phyloP scores from a whole-genome alignment of 2,329 filamentous ascomycete genomes.

The Chaetomium sp. region DNA sequence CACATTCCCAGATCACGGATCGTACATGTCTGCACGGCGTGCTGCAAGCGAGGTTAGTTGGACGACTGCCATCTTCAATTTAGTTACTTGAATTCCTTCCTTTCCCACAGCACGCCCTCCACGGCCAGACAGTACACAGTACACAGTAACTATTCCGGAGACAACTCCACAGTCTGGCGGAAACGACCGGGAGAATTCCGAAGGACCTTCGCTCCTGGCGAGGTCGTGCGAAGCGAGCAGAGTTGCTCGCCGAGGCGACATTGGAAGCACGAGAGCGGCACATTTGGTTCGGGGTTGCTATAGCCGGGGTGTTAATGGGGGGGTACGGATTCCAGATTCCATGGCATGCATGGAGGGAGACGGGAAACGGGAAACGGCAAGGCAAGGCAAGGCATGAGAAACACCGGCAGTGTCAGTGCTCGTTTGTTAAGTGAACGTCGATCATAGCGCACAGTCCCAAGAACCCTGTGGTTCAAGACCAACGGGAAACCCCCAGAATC shows the following conservation, averaged over 20 bases:
- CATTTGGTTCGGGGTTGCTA: constrained; percentile 7
- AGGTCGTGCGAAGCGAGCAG: neutral
- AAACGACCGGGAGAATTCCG: neutral
- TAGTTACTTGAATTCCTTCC: too few species aligned
- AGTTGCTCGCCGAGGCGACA: neutral
- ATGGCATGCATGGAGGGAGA: constrained; percentile 8
- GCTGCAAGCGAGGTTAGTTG: constrained; percentile 10
- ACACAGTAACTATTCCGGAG: too few species aligned
- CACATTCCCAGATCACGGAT: constrained; percentile 4
- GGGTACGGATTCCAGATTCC: neutral
- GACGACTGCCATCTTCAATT: neutral
- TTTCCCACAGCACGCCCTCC: neutral
- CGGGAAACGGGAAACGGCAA: constrained; percentile 14
- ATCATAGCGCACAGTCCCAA: constrained; percentile 14
- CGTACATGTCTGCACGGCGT: constrained; percentile 2
- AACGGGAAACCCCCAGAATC: neutral
- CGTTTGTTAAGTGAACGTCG: constrained; percentile 11
- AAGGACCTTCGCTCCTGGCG: neutral
- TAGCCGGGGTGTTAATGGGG: constrained; percentile 2
- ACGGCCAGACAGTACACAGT: too few species aligned
- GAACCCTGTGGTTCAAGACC: neutral
- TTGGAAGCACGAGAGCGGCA: constrained; percentile 11
- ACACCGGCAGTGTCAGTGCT: constrained; percentile 11
- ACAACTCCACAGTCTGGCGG: neutral
- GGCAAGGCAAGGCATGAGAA: constrained; percentile 4